Percentiles rank a stretch among this genome's conserved stretches.
Conservation (phyloP, 2,329 filamentous ascomycete genomes). For the Colletotrichum ledebouriae region DNA sequence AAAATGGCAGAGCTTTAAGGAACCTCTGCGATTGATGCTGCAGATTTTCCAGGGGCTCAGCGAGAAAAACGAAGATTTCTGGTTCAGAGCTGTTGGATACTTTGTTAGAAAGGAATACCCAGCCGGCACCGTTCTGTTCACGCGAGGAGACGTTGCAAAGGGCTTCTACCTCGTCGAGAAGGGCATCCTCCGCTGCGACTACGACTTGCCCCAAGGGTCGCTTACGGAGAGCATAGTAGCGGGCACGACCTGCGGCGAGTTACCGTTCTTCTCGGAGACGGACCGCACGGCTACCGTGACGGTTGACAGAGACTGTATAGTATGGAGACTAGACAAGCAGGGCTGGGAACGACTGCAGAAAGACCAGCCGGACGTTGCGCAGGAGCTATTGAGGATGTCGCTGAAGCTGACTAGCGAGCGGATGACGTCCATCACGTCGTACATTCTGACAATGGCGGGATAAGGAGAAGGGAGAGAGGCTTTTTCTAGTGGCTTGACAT, state of each 20-base stretch:
- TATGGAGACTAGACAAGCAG: conserved; percentile 82
- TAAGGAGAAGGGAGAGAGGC: conserved; percentile 45
- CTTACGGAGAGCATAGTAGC: conserved; percentile 94
- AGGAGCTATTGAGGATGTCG: conserved; percentile 87
- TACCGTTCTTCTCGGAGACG: conserved; percentile 96
- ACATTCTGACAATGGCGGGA: conserved; percentile 65
- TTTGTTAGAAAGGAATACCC: conserved; percentile 78
- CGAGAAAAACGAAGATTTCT: conserved; percentile 91
- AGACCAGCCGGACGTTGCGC: conserved; percentile 81
- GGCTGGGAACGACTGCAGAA: conserved; percentile 81
- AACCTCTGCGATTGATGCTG: conserved; percentile 90
- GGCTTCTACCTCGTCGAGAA: conserved; percentile 93
- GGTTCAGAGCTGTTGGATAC: conserved; percentile 84
- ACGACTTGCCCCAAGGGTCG: conserved; percentile 88
- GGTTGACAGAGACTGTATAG: conserved; percentile 84
- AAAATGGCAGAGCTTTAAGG: conserved; percentile 88
- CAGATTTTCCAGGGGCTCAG: conserved; percentile 96
- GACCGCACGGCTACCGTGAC: conserved; percentile 86
- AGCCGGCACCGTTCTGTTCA: conserved; percentile 81
- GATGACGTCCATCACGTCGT: conserved; percentile 78
- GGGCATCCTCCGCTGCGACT: conserved; percentile 90
- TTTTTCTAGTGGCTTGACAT: neutral
- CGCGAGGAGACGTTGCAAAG: conserved; percentile 79
- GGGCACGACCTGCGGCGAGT: conserved; percentile 93
- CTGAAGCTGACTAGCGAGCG: conserved; percentile 94